Base-by-base conservation (phyloP, 2,329 filamentous ascomycete species). In the Colletotrichum orbiculare region DNA sequence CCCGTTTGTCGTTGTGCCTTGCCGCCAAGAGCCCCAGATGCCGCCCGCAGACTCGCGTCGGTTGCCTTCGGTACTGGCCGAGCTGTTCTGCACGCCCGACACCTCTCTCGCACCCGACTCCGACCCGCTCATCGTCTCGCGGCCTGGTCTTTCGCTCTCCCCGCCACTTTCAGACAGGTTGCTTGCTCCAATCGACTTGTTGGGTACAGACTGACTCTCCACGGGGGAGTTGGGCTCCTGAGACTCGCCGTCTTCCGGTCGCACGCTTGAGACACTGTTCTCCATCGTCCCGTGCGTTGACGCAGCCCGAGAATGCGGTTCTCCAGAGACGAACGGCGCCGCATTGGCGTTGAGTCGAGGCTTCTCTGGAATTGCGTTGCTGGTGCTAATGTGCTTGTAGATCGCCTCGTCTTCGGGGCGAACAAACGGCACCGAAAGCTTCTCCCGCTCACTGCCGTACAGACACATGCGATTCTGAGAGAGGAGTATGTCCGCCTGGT, bases 391-490 rank as follows among this genome's bases (percentile, higher is more conserved):
- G 70, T 89, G 87, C 71, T 91, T 96, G 80, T 96, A 98, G 1
- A 88, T 79, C 4, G 82, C 83, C 61, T 97, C 93, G 71, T 97
- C 91, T 76, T 98, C 96, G 0, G 96, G 96, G 35, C 96, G 89
- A 45, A 97, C 94, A 69, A 99, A 91, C 2, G 96, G 96, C 39
- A 99, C 90, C 13, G 92, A 94, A 11, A 98, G 82, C 73, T 95
- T 96, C 75, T 92, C 93, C 49, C 91, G 87, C 64, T 97, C 93
- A 73, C 93, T 91, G 70, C 96, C 93, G 70, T 94, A 94, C 35
- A 98, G 82, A 0, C 91, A 91, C 82, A 99, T 88, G 68, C 91
- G 91, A 73, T 97, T 97, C 69, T 94, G 92, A 0, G 96, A 98
- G 71, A 99, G 93, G 25, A 98, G 80, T 10, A 99, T 85, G 75